Conservation (phyloP, 768 basidiomycete species). For the Kwoniella dendrophila region DNA sequence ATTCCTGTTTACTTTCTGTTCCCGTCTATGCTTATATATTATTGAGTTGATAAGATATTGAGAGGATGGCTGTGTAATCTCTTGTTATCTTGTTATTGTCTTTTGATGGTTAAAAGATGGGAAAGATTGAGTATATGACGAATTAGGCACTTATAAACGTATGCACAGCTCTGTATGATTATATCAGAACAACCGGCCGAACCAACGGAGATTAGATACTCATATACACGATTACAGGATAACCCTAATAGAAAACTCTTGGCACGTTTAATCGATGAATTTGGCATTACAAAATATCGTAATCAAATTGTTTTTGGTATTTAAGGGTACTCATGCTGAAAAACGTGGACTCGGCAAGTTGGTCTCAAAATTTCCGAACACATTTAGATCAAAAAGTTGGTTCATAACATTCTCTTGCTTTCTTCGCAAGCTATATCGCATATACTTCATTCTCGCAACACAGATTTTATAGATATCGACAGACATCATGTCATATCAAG, state of each 20-base stretch:
- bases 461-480: too few relatives aligned
- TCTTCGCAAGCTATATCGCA: too few relatives aligned
- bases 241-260: too few relatives aligned
- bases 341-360: slow-evolving; percentile 4
- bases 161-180: background rate
- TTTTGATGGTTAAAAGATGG: background rate
- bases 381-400: background rate
- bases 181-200: background rate
- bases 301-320: background rate
- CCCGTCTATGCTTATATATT: background rate
- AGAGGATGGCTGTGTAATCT: slow-evolving; percentile 1
- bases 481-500: slow-evolving; percentile 21
- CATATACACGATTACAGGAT: background rate
- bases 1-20: background rate
- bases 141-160: background rate
- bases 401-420: background rate
- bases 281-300: slow-evolving; percentile 4
- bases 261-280: background rate
- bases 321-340: background rate
- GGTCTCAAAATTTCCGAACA: slow-evolving; percentile 3
- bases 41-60: too few relatives aligned
- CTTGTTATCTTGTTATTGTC: background rate
- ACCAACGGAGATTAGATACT: background rate
- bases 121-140: slow-evolving; percentile 5
- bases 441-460: too few relatives aligned